These are phyloP conservation scores for Leptographium procerum DNA, from an alignment of 2,329 filamentous ascomycete species.

Conservation along the genomic window DNA sequence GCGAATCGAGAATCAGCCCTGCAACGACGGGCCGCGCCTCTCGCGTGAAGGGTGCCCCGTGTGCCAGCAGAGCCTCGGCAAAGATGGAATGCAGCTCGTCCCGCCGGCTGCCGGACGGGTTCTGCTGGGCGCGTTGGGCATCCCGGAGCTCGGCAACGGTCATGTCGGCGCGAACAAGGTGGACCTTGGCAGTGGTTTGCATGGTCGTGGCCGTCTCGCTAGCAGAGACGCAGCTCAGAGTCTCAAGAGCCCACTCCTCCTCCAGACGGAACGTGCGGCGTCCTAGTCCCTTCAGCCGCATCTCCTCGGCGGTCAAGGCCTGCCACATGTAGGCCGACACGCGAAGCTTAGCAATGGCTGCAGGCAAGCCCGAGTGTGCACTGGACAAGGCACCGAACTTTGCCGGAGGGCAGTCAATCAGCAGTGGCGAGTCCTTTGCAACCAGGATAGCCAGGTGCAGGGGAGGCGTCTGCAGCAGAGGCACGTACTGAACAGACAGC, in stretches of 20 bases:
- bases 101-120: constrained; percentile 54
- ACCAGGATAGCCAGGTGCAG: constrained; percentile 83
- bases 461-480: constrained; percentile 64
- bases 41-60: constrained; percentile 62
- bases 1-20: constrained; percentile 71
- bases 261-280: constrained; percentile 81
- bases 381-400: constrained; percentile 70
- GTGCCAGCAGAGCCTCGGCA: constrained; percentile 59
- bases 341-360: constrained; percentile 75
- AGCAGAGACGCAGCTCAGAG: constrained; percentile 62
- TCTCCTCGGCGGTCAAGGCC: constrained; percentile 90
- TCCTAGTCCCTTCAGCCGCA: constrained; percentile 78
- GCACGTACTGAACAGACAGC: constrained; percentile 75
- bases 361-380: constrained; percentile 44
- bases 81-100: constrained; percentile 71
- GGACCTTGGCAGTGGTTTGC: constrained; percentile 82
- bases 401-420: constrained; percentile 70
- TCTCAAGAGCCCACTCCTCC: constrained; percentile 83
- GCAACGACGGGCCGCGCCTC: constrained; percentile 76
- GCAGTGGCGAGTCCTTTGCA: constrained; percentile 75
- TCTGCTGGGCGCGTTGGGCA: constrained; percentile 66
- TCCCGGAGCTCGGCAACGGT: constrained; percentile 75
- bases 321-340: constrained; percentile 96
- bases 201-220: constrained; percentile 58
- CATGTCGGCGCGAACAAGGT: constrained; percentile 70